Base-by-base conservation (phyloP, 192 early-diverging fungal genomes). In the Linderina pennispora region DNA sequence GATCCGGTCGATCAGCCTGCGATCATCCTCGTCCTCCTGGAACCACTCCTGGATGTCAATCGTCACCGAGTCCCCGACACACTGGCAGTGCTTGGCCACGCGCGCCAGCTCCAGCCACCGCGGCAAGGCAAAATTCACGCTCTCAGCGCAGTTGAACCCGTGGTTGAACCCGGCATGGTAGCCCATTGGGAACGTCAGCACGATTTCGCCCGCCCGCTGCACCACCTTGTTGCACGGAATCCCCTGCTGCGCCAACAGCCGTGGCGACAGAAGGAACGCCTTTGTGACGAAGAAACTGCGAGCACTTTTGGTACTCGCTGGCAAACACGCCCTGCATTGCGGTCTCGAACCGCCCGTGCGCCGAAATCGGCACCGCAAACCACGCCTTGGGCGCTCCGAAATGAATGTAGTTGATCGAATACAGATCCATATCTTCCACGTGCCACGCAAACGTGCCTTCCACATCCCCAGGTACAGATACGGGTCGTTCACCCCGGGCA, bases 381-480 rank as follows among this genome's bases (percentile, higher is more conserved):
- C 94, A 98, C 55, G 90, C 83, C 66, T 98, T 98, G 38, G 92
- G 91, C n/a, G 87, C 86, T 16, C 92, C 92, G 65, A 93, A 92
- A 55, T 98, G 94, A 14, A 95, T 82, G 67, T 95, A 98, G 65
- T 90, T 97, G 64, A 91, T 90, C 22, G 89, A 90, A 62, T 89
- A 92, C 35, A 96, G 62, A 49, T 96, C 95, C 88, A 95, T 92
- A 66, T 98, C 95, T 75, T 98, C 95, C 1, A 94, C 84, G 47
- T 98, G 91, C 95, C 92, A 98, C 0, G 95, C 85, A 82, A 95
- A 97, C 11, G 92, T 94, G 92, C 88, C 55, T 94, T 95, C 90
- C 92, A 98, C 90, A 92, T 91, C 22, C 95, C 95, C 69, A 94
- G 87, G 56, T 98, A 98, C 36, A 98, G 63, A 45, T 97, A 98